Evolutionary conservation across 345 rosid genomes (phyloP), one percentile per base, ranked within the genome.

Genomic region (Heritiera littoralis): DNA sequence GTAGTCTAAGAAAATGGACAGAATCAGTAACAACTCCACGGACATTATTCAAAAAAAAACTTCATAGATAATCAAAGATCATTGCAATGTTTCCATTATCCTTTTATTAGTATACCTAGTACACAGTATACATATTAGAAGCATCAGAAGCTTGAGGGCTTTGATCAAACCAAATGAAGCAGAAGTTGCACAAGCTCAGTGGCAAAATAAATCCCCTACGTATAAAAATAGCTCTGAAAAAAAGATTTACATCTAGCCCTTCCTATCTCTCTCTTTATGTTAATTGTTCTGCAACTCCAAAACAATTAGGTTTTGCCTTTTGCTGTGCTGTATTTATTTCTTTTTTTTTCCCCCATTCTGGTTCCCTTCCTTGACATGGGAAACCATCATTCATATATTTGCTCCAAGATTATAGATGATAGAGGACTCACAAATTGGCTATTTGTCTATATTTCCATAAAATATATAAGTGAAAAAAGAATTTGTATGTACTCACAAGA

Each of bases 401-500:
- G 28, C 72, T n/a, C 49, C 7, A 18, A 66, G 49, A 66, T 41
- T 66, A 18, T 18, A 41, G 30, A 41, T 18, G 28, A 66, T 66
- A 41, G 49, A 41, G 23, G 28, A 66, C 6, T 41, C 12, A 18
- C 3, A 66, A 40, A 17, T 17, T 7, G 9, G 66, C 41, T 30
- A 30, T 63, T 28, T 61, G 2, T 28, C 11, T 7, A 58, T 20
- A 58, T 58, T 58, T 63, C 38, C 41, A 11, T 12, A 30, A 11
- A 56, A 63, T 5, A 63, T 2, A 75, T 43, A 77, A 52, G 35
- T 14, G 30, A 80, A 9, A 17, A 9, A 55, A 32, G 14, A 43
- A 77, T 64, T 54, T 23, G 66, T 0, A 77, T 70, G 66, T 73
- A 67, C 97, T 90, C 87, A 93, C 99, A 93, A 89, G 61, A 95